phyloP scores from a whole-genome alignment of 257 asterid genomes.

The Anisodus acutangulus region DNA sequence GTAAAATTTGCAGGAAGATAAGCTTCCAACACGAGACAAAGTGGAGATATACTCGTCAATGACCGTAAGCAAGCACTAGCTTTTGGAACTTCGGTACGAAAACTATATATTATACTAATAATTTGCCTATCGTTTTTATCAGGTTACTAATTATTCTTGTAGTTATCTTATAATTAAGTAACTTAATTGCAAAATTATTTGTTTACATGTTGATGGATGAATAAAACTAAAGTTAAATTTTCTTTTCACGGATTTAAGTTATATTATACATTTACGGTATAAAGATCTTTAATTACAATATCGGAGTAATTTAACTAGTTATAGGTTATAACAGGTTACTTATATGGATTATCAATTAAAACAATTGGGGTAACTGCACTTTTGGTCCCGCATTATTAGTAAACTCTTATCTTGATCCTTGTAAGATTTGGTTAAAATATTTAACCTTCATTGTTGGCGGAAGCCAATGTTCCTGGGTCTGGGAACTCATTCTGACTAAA shows the following conservation, averaged over 20 bases:
- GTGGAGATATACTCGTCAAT: constrained; percentile 34
- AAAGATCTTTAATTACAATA: not conserved
- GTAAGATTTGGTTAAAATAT: not conserved
- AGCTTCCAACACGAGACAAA: constrained; percentile 38
- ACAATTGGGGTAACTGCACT: not conserved
- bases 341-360: not conserved
- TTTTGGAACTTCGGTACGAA: constrained; percentile 39
- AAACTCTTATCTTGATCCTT: not conserved
- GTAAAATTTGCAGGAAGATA: constrained; percentile 27
- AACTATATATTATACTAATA: not conserved
- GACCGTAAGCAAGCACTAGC: constrained; percentile 34
- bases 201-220: not conserved
- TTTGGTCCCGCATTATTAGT: not conserved
- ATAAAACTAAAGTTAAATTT: not conserved
- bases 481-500: too few species aligned
- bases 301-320: not conserved
- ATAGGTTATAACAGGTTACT: not conserved
- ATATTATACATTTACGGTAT: not conserved
- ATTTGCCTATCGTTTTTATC: not conserved
- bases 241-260: not conserved
- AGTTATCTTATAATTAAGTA: not conserved
- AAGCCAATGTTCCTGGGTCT: too few species aligned
- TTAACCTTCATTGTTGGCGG: not conserved
- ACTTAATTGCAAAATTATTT: not conserved
- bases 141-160: not conserved